Evolutionary conservation across 352 stramenopile genomes (phyloP).

Genomic region (Peronosclerospora sorghi): DNA sequence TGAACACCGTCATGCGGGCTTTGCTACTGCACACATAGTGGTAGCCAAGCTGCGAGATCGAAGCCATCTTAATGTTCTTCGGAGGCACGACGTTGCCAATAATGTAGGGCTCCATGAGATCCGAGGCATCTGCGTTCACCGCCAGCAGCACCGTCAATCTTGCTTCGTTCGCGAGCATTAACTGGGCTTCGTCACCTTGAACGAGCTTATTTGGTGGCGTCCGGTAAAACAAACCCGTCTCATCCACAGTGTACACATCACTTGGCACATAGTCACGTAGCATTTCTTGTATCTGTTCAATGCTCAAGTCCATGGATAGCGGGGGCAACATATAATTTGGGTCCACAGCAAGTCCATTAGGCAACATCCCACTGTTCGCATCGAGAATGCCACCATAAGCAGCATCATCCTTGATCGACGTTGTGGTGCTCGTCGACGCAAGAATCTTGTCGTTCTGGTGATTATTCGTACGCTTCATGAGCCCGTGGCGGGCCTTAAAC

Average conservation of each 20-base stretch:
- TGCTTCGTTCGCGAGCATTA: conserved; percentile 59
- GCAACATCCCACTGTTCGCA: conserved; percentile 34
- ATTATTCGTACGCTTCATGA: conserved; percentile 53
- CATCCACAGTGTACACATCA: conserved; percentile 81
- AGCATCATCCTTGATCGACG: conserved; percentile 11
- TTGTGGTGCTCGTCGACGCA: background rate
- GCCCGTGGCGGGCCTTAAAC: conserved; percentile 76
- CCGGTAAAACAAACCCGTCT: conserved; percentile 79
- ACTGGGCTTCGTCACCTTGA: conserved; percentile 69
- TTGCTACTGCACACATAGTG: conserved; percentile 82
- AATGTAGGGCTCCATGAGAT: conserved; percentile 82
- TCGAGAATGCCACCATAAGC: conserved; percentile 35
- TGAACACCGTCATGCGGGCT: conserved; percentile 80
- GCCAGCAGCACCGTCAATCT: conserved; percentile 67
- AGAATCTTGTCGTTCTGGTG: conserved; percentile 27
- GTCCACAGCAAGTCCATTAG: conserved; percentile 37
- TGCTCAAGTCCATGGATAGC: conserved; percentile 68
- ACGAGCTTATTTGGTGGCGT: conserved; percentile 79
- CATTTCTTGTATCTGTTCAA: conserved; percentile 80
- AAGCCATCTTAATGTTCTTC: conserved; percentile 73
- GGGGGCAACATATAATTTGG: conserved; percentile 69
- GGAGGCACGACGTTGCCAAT: conserved; percentile 63
- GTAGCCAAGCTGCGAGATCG: conserved; percentile 71
- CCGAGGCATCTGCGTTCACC: conserved; percentile 58
- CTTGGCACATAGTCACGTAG: conserved; percentile 70